Percentiles rank a stretch among this genome's conserved stretches.
These are phyloP conservation scores for Elsinoe arachidis DNA, from an alignment of 2,329 filamentous ascomycete genomes.

Conservation along the genomic window DNA sequence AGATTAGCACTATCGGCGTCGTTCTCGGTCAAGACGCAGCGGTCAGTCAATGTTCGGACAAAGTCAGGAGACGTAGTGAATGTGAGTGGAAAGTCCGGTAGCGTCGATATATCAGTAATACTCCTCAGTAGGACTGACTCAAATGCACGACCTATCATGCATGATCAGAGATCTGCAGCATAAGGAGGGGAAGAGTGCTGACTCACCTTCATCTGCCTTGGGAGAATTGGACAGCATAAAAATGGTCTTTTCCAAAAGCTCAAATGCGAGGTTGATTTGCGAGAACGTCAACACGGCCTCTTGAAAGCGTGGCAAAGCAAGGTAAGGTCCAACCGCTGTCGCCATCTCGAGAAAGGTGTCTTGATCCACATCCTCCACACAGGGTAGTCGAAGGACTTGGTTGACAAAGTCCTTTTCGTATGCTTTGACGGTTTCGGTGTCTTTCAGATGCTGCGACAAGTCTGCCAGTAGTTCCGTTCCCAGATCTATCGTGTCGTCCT, in stretches of 20 bases:
- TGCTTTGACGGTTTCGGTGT: background rate
- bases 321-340: slow-evolving; percentile 11
- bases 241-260: slow-evolving; percentile 13
- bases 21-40: slow-evolving; percentile 8
- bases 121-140: slow-evolving; percentile 6
- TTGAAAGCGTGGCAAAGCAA: slow-evolving; percentile 13
- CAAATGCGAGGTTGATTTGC: slow-evolving; percentile 12
- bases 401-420: slow-evolving; percentile 11
- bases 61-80: background rate
- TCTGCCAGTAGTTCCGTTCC: slow-evolving; percentile 8
- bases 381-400: slow-evolving; percentile 12
- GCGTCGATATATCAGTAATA: slow-evolving; percentile 10
- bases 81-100: slow-evolving; percentile 1
- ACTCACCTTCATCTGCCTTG: slow-evolving; percentile 9
- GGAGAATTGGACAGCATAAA: slow-evolving; percentile 12
- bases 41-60: background rate
- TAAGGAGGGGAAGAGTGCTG: background rate
- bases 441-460: background rate
- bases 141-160: background rate
- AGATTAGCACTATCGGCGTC: slow-evolving; percentile 7
- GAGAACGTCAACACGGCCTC: slow-evolving; percentile 1
- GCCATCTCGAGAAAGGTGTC: slow-evolving; percentile 15
- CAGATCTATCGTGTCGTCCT: slow-evolving; percentile 11
- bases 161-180: background rate
- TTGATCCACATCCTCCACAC: slow-evolving; percentile 13